Evolutionary conservation across 192 early-diverging fungal genomes (phyloP), one percentile per base, ranked within the genome.

Genomic region (Helicostylum pulchrum): DNA sequence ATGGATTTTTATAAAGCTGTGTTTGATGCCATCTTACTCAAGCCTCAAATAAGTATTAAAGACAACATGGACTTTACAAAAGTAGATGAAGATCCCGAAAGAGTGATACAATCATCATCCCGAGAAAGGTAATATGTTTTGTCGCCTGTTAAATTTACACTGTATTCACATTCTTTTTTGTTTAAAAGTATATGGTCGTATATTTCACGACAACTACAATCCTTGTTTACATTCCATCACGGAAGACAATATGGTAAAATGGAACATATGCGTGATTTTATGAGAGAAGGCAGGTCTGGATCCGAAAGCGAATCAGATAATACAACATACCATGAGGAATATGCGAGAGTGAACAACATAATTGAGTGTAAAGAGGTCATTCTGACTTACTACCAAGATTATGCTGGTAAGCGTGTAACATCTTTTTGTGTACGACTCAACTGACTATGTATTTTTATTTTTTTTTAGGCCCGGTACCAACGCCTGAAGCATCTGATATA

Each of bases 41-140:
- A 82, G 31, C 73, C 84, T 4, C 79, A 83, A 26, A 62, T 88
- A 9, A 77, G 74, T 57, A 59, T 91, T 12, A 65, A 77, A 32
- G 64, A 71, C 3, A 93, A 91, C 73, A 72, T 78, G 2, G 87
- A 93, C 58, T 91, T 85, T 66, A 80, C 73, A 7, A 72, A 73
- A 10, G 34, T 68, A 5, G 57, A 59, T 15, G 69, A 48, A 14
- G n/a, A 14, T 17, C 6, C 17, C 3, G 46, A 48, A 14, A 48
- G 46, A 48, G 12, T 48, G 46, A 5, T 17, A 19, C 46, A 48
- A 19, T 12, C 46, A 15, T 23, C 5, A 60, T 26, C 26, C 21
- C 9, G 11, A 30, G 6, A 10, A 53, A 53, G 17, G 52, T 31
- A 53, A 48, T 39, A 6, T 19, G 17, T 48, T 19, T 48, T 48